Evolutionary conservation across 1,284 basidiomycete species (phyloP), one percentile per base, ranked within the genome.

Genomic region (Ganoderma leucocontextum): DNA sequence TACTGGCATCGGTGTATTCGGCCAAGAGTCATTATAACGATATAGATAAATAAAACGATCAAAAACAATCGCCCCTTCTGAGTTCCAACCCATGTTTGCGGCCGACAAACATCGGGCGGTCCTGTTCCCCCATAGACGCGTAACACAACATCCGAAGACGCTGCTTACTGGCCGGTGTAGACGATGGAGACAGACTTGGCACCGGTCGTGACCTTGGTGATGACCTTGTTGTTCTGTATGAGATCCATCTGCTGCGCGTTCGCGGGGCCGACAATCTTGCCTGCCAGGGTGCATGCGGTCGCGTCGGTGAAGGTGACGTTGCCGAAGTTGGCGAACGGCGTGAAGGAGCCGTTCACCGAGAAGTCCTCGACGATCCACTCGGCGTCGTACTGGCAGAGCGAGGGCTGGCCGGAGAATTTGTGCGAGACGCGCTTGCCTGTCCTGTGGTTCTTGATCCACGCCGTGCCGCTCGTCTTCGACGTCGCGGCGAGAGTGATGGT

Each of bases 281-380:
- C 68, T 29, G 29, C 29, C 29, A 29, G 29, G 64, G 59, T 62
- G 41, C n/a, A 33, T 44, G 66, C 68, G 13, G 64, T 63, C 47
- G 64, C 68, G 64, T 62, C 66, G 39, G 70, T 70, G 68, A 72
- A 72, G 38, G 75, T 77, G 68, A 81, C 76, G 41, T 77, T 78
- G 66, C 79, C 79, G 60, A 80, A 82, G 78, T 81, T 76, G 58
- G 80, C 79, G 69, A 81, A 78, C n/a, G 78, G 76, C 25, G 80
- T 80, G 61, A 80, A 78, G 4, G 66, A 70, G 63, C 66, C 71
- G 67, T 67, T 70, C 67, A 76, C 72, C 70, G 76, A 74, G 70
- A 75, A 81, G 75, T 82, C 80, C 74, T 82, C 81, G 53, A 82
- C 66, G 68, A 72, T 70, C 70, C 70, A 72, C 64, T 72, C 70